Conservation (phyloP, 2,329 filamentous ascomycete genomes). For the Ophiostoma montium region DNA sequence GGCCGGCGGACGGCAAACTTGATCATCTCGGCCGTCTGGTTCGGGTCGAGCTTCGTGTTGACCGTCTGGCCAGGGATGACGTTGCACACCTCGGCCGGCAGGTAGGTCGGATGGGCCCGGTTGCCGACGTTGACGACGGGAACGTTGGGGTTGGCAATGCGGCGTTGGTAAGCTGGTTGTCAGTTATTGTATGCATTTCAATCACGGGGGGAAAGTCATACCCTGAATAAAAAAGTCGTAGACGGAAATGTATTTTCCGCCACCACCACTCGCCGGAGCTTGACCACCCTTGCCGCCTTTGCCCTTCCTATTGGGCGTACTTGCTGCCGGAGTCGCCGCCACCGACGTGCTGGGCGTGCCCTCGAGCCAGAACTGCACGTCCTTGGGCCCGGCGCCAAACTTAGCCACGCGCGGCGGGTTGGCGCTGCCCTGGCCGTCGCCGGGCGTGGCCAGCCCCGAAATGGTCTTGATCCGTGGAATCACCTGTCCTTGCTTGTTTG, state of each 20-base stretch:
- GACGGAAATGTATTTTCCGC: slow-evolving; percentile 34
- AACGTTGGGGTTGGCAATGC: slow-evolving; percentile 20
- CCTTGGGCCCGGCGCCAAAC: slow-evolving; percentile 31
- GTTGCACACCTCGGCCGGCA: slow-evolving; percentile 43
- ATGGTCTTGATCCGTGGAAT: slow-evolving; percentile 26
- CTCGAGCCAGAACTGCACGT: slow-evolving; percentile 40
- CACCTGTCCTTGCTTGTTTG: slow-evolving; percentile 19
- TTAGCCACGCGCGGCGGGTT: slow-evolving; percentile 16
- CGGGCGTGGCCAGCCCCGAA: slow-evolving; percentile 20
- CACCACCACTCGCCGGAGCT: slow-evolving; percentile 13
- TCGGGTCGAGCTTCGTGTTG: slow-evolving; percentile 31
- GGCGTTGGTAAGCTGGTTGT: slow-evolving; percentile 23
- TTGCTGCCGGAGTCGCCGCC: slow-evolving; percentile 3
- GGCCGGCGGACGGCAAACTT: slow-evolving; percentile 44
- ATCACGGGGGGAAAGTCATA: slow-evolving; percentile 17
- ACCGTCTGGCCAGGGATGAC: slow-evolving; percentile 43
- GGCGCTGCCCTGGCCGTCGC: slow-evolving; percentile 19
- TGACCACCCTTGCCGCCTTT: not conserved
- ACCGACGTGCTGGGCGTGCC: not conserved
- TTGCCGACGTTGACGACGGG: slow-evolving; percentile 49
- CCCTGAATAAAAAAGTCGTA: slow-evolving; percentile 32
- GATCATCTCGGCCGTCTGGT: slow-evolving; percentile 46
- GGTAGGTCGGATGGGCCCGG: slow-evolving; percentile 34
- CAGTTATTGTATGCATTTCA: not conserved
- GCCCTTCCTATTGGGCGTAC: not conserved